Conservation (phyloP, 2,329 filamentous ascomycete species). For the Cyphellophora europaea region DNA sequence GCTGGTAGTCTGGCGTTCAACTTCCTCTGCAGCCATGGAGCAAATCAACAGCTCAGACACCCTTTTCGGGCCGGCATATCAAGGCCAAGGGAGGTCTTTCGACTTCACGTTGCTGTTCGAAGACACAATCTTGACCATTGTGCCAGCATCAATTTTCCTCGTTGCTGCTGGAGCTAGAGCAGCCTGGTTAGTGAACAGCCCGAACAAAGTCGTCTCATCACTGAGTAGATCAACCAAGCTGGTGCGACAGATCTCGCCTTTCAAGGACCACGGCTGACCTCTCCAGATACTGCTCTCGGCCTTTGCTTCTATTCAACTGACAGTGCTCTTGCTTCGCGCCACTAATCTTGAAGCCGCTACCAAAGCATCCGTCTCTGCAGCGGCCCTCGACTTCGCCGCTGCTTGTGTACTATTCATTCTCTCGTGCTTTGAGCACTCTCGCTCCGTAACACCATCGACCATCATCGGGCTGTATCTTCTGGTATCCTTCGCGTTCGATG, state of each 20-base stretch:
- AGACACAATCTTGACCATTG: conserved; percentile 29
- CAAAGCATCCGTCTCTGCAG: conserved; percentile 10
- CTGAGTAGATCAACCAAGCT: conserved; percentile 14
- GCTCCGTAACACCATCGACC: conserved; percentile 22
- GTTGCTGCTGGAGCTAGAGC: conserved; percentile 26
- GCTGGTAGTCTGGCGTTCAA: too few relatives aligned
- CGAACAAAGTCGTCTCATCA: conserved; percentile 12
- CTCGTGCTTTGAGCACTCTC: conserved; percentile 21
- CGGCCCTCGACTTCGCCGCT: conserved; percentile 13
- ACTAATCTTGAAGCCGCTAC: conserved; percentile 10
- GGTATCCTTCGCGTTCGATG: conserved; percentile 32
- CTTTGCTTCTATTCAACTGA: conserved; percentile 27
- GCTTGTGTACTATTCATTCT: conserved; percentile 16
- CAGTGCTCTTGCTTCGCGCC: conserved; percentile 24
- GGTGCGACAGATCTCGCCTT: conserved; percentile 10
- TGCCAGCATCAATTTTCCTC: conserved; percentile 28
- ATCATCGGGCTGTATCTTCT: conserved; percentile 30
- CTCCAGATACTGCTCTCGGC: conserved; percentile 12
- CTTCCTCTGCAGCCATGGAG: too few relatives aligned
- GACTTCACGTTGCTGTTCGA: conserved; percentile 40
- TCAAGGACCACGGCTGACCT: conserved; percentile 1
- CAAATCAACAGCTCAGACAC: conserved; percentile 13
- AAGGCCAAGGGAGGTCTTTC: conserved; percentile 20
- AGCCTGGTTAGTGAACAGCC: conserved; percentile 23
- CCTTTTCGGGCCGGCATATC: conserved; percentile 11